Conservation (phyloP, 257 asterid species). For the Rhazya stricta region DNA sequence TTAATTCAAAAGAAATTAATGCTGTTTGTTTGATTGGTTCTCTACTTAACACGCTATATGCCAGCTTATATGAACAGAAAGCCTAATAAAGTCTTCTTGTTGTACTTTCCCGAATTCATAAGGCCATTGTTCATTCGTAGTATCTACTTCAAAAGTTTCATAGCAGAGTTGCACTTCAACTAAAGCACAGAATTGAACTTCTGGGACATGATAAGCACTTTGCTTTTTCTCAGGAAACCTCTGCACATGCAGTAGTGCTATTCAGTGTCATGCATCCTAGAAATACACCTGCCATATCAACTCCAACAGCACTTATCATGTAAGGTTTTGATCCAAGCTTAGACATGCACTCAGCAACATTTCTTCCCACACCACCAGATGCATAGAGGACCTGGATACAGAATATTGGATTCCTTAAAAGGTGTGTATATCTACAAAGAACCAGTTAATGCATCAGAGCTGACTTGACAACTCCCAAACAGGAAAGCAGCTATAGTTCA, state of each 20-base stretch:
- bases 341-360: slow-evolving; percentile 90
- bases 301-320: slow-evolving; percentile 84
- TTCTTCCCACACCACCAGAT: slow-evolving; percentile 91
- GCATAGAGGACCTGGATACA: slow-evolving; percentile 59
- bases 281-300: slow-evolving; percentile 75
- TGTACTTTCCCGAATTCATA: not conserved
- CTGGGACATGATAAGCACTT: not conserved
- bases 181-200: not conserved
- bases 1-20: not conserved
- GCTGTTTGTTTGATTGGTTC: not conserved
- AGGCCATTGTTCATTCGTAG: too few relatives aligned
- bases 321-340: slow-evolving; percentile 83
- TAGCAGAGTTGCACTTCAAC: not conserved
- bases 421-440: not conserved
- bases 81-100: not conserved
- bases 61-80: not conserved
- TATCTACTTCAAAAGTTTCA: not conserved
- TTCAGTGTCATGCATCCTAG: slow-evolving; percentile 6
- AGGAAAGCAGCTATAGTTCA: not conserved
- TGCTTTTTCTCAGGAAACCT: not conserved
- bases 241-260: not conserved
- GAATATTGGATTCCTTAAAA: slow-evolving; percentile 5
- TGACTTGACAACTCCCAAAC: not conserved
- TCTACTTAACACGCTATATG: not conserved
- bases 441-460: not conserved